Evolutionary conservation across 164 flowering plant genomes (phyloP), one percentile per base, ranked within the genome.

Genomic region (Euptelea pleiosperma): DNA sequence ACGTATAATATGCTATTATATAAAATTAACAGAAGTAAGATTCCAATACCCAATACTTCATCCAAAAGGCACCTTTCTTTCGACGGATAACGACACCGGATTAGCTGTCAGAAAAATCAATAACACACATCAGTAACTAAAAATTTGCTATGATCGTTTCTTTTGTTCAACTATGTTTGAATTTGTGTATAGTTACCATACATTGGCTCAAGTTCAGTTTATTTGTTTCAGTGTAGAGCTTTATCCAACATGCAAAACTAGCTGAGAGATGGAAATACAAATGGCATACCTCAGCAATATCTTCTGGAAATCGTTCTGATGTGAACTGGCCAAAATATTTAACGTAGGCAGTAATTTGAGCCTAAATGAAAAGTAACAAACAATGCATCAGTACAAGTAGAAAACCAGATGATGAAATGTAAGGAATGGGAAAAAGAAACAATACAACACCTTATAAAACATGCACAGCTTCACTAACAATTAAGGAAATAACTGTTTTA

Each of bases 291-390:
- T 92, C 98, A 42, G 87, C 81, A 66, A 92, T 76, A 64, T 92
- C 96, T 34, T 89, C 96, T 31, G 96, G 85, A 64, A 92, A 92
- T 19, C 75, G 83, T 65, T 89, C 98, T 22, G 95, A 87, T 57
- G 89, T 89, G 72, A 87, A 92, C 67, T 92, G 98, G 39, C 88
- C 90, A 63, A 92, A 87, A 63, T 80, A 86, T 50, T 92, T 96
- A 62, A 89, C 98, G 72, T 89, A 92, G 9, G 98, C 96, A 64
- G 79, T 80, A 53, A 74, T 77, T 80, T 92, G 93, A 69, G 82
- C 91, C 98, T 92, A 55, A 12, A 30, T 34, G 36, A 36, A 60
- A 51, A 22, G 31, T 18, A 36, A 47, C 29, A 48, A 11, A 22
- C 14, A 40, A 11, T 28, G 7, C 4, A 5, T 60, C 39, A 60